A percentile compares a stretch with the other conserved stretches of the same genome.
Conservation (phyloP, 2,329 filamentous ascomycete genomes). For the Ceratocystis lukuohia region DNA sequence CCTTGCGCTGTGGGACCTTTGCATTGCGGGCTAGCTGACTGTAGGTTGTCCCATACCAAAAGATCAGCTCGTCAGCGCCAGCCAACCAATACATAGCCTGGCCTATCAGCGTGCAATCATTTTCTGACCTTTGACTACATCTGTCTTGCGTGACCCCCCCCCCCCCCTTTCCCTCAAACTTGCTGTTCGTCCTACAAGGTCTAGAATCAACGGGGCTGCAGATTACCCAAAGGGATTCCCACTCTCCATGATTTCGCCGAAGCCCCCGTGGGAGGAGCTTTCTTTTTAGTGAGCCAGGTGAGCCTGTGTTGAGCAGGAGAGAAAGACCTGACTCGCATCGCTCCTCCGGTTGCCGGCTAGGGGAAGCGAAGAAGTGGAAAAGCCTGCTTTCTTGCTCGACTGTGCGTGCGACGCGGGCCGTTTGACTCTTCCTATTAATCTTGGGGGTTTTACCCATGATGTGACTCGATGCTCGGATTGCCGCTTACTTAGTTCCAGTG, state of each 20-base stretch:
- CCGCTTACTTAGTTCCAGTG: constrained; percentile 13
- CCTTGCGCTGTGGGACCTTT: background rate
- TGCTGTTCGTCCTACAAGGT: background rate
- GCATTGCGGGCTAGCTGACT: background rate
- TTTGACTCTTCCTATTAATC: background rate
- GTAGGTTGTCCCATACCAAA: no score
- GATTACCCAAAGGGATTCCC: background rate
- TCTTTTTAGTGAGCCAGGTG: background rate
- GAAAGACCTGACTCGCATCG: no score
- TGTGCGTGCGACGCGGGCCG: background rate
- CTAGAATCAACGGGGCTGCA: background rate
- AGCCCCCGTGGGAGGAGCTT: background rate
- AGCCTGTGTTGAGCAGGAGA: background rate
- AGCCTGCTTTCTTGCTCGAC: background rate
- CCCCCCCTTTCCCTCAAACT: background rate
- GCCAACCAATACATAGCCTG: background rate
- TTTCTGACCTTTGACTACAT: background rate
- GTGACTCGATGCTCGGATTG: background rate
- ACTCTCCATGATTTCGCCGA: constrained; percentile 13
- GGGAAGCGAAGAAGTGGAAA: background rate
- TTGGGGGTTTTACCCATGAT: background rate
- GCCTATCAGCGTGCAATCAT: background rate
- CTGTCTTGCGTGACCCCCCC: background rate
- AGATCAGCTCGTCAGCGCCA: background rate
- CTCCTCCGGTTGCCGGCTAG: no score